Conservation (phyloP, 345 rosid species). For the Populus alba region DNA sequence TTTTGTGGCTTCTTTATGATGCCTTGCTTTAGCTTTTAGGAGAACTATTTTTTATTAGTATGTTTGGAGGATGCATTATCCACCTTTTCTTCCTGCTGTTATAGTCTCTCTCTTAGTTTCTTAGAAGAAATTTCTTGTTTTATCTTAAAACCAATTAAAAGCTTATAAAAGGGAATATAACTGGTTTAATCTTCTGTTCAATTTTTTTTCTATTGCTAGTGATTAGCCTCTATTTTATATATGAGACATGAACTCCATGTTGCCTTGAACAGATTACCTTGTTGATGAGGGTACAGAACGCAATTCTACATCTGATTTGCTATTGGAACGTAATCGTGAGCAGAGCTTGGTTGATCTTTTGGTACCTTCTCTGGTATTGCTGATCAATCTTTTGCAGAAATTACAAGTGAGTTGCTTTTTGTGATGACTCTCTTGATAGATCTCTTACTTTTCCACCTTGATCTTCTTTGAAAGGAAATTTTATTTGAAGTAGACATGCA, state of each 20-base stretch:
- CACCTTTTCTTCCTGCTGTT: neutral
- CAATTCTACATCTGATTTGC: slow-evolving; percentile 92
- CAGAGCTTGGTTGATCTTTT: slow-evolving; percentile 86
- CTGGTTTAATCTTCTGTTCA: neutral
- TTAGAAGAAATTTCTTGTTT: too few species aligned
- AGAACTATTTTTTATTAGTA: neutral
- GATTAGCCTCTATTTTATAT: neutral
- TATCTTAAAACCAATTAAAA: neutral
- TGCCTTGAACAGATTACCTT: slow-evolving; percentile 73
- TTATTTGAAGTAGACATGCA: neutral
- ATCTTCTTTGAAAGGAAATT: neutral
- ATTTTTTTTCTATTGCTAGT: neutral
- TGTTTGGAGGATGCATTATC: neutral
- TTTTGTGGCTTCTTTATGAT: too few species aligned
- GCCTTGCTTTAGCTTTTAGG: neutral
- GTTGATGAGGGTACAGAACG: slow-evolving; percentile 94
- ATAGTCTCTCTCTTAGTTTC: neutral
- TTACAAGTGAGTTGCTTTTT: slow-evolving; percentile 58
- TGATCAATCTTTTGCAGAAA: slow-evolving; percentile 71
- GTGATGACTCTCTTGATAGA: neutral
- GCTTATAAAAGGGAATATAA: neutral
- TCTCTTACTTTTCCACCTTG: neutral
- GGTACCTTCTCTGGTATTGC: slow-evolving; percentile 73
- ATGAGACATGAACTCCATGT: neutral
- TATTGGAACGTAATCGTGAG: slow-evolving; percentile 92